Evolutionary conservation across 179 eudicot genomes (phyloP).

Genomic region (Silene coronaria): DNA sequence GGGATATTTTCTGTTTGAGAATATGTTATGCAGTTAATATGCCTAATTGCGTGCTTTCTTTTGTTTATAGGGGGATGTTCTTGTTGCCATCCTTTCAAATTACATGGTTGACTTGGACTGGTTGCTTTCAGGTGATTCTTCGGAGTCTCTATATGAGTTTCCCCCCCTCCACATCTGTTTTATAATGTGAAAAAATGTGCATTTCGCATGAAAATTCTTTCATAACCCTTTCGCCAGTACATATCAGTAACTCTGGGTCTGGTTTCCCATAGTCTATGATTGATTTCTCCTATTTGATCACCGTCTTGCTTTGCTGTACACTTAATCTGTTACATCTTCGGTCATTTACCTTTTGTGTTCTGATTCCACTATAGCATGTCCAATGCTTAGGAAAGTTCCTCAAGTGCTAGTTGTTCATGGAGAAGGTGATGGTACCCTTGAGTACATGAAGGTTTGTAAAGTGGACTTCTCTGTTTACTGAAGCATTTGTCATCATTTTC

Average conservation of each 20-base stretch:
- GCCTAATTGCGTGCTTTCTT: slow-evolving; percentile 15
- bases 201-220: not conserved
- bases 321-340: not conserved
- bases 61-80: slow-evolving; percentile 64
- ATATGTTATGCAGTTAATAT: not conserved
- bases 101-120: slow-evolving; percentile 98
- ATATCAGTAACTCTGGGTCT: not conserved
- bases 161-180: not conserved
- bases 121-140: slow-evolving; percentile 65
- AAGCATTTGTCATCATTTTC: slow-evolving; percentile 7
- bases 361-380: slow-evolving; percentile 54
- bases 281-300: not conserved
- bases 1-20: not conserved
- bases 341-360: slow-evolving; percentile 8
- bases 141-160: not conserved
- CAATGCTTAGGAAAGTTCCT: slow-evolving; percentile 69
- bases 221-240: not conserved
- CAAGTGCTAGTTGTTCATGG: slow-evolving; percentile 88
- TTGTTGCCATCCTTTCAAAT: slow-evolving; percentile 77
- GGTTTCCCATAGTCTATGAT: not conserved
- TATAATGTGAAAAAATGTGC: not conserved
- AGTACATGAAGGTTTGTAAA: slow-evolving; percentile 69
- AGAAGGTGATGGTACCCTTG: slow-evolving; percentile 72
- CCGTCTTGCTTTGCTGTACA: not conserved
- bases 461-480: not conserved